Evolutionary conservation across 1,284 basidiomycete genomes (phyloP), one percentile per base, ranked within the genome.

Genomic region (Agroathelia rolfsii): DNA sequence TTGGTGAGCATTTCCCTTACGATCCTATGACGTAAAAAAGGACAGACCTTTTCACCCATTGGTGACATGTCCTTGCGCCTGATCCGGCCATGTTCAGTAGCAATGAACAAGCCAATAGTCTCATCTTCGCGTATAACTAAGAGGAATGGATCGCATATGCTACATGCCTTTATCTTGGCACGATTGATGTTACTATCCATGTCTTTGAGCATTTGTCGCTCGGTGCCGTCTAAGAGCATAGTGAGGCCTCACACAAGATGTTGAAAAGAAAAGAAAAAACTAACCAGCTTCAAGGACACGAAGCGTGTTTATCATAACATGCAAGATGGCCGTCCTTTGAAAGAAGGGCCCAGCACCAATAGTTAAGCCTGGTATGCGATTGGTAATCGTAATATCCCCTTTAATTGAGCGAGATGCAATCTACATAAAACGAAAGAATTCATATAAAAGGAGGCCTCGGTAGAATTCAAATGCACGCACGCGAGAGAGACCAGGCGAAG

Each of bases 111-210:
- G 0, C 80, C 76, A 12, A 88, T 76, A 3, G 74, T 75, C 42
- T 87, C 86, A 49, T 92, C 85, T 44, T 84, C 80, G 32, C 86
- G 64, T 2, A 85, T 58, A 32, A 90, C 76, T 26, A 86, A 61
- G 17, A 89, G 73, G 44, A 81, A 92, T 0, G 88, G 88, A 50
- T 93, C 88, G 4, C 73, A 80, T 34, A 93, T 84, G 41, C 79
- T 80, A 35, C 87, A 89, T 2, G 71, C 65, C 37, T 73, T 67
- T 38, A 90, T 87, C 41, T 75, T 79, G 1, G 83, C 71, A 24
- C 79, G 65, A 4, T 79, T 71, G 42, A 72, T 64, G 37, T 73
- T 77, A 19, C 75, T 76, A 37, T 85, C 79, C 58, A 77, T 62
- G 46, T 84, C 77, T 47, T 79, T 76, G 50, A 84, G 80, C 30